Evolutionary conservation across 2,329 filamentous ascomycete genomes (phyloP), one percentile per base, ranked within the genome.

Genomic region (Hymenoscyphus repandus): DNA sequence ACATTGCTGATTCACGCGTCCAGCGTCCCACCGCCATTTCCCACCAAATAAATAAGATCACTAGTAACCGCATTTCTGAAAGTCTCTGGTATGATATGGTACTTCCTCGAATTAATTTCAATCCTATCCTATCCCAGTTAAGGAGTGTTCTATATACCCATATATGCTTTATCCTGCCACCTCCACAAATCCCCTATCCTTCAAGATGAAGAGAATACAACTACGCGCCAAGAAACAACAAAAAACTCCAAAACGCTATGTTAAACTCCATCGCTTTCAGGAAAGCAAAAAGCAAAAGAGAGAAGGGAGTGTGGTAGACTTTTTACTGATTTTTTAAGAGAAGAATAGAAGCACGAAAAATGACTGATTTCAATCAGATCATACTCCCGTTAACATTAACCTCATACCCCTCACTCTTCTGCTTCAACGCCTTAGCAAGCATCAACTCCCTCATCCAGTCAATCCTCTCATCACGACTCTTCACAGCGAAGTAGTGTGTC

Each of bases 401-500:
- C 70, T 91, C 86, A 61, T 86, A 92, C 15, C 89, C 89, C 61
- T 90, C 84, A 42, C 81, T 83, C 77, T 91, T 93, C 70, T 90
- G 86, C 74, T 85, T 88, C 66, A 90, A 74, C 15, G 89, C 89
- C 74, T 93, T 93, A 48, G 89, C 89, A 41, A 95, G 80, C 89
- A 95, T 95, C 54, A 95, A 73, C 76, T 95, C 89, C 49, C 89
- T 78, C 89, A 95, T 95, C 93, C 93, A 99, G 68, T 96, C 92
- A 63, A 97, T 96, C 55, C 92, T 80, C 66, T 96, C 88, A 65
- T 96, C 89, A 12, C 90, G 80, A 62, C 77, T 82, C 71, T 86
- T 86, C 60, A 96, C 92, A 0, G 92, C 89, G 67, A 97, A 97
- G 67, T 97, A 90, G 65, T 97, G 92, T 40, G 88, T 87, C 77